A percentile compares a stretch with the other conserved stretches of the same genome.
These are phyloP conservation scores for Pyricularia grisea DNA, from an alignment of 2,329 filamentous ascomycete genomes.

Conservation along the genomic window DNA sequence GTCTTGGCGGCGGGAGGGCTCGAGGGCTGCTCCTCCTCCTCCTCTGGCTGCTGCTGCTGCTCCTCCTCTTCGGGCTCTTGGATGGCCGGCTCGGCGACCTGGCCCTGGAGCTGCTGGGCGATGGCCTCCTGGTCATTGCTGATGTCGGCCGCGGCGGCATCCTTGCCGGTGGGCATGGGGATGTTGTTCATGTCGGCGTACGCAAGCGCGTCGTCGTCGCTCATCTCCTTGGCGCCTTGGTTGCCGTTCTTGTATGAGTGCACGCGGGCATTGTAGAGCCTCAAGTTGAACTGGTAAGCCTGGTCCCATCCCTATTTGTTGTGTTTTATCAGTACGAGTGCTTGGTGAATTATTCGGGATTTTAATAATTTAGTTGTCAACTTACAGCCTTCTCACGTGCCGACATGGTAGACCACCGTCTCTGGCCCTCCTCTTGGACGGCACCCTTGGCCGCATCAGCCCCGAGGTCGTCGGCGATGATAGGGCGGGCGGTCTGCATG, in stretches of 20 bases:
- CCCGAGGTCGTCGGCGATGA: slow-evolving; percentile 72
- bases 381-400: slow-evolving; percentile 57
- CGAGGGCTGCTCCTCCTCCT: slow-evolving; percentile 31
- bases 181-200: slow-evolving; percentile 52
- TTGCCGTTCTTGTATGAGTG: slow-evolving; percentile 53
- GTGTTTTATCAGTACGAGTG: slow-evolving; percentile 6
- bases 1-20: slow-evolving; percentile 41
- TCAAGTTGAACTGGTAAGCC: slow-evolving; percentile 58
- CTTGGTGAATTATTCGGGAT: background rate
- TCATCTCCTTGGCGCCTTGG: slow-evolving; percentile 48
- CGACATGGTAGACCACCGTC: slow-evolving; percentile 73
- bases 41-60: slow-evolving; percentile 39
- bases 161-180: slow-evolving; percentile 39
- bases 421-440: slow-evolving; percentile 78
- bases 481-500: slow-evolving; percentile 76
- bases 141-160: slow-evolving; percentile 18
- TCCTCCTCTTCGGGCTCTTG: slow-evolving; percentile 37
- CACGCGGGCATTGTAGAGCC: slow-evolving; percentile 55
- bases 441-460: slow-evolving; percentile 72
- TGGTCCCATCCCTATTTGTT: slow-evolving; percentile 46
- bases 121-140: slow-evolving; percentile 47
- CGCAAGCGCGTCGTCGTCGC: slow-evolving; percentile 47
- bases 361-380: slow-evolving; percentile 2
- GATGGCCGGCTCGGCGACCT: slow-evolving; percentile 31
- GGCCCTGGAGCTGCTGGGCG: slow-evolving; percentile 47